These are phyloP conservation scores for Picea glauca DNA, from an alignment of 75 land plant species.

Conservation along the genomic window DNA sequence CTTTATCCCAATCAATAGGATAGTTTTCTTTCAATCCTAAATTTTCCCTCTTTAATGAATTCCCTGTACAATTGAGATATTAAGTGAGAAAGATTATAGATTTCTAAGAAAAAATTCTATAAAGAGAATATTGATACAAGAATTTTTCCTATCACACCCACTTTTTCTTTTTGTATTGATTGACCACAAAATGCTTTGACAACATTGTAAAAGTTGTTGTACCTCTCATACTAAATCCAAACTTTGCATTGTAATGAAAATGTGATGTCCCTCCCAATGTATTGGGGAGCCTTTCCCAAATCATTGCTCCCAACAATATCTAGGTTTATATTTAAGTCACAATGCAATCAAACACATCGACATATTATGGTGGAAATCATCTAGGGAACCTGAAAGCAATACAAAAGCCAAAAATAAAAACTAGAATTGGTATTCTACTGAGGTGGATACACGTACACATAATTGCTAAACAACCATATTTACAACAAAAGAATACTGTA, in stretches of 20 bases:
- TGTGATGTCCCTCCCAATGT: constrained; percentile 29
- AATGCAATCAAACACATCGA: background rate
- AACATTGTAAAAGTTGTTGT: constrained; percentile 68
- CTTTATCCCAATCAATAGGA: constrained; percentile 73
- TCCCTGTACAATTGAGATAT: too few relatives aligned
- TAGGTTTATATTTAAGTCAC: constrained; percentile 50
- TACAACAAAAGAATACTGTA: too few relatives aligned
- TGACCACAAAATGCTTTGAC: constrained; percentile 74
- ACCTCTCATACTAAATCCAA: constrained; percentile 71
- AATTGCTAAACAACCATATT: too few relatives aligned
- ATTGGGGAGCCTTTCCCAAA: constrained; percentile 37
- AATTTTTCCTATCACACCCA: constrained; percentile 4
- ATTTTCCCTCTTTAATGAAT: too few relatives aligned
- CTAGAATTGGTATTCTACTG: too few relatives aligned
- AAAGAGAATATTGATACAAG: background rate
- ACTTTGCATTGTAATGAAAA: constrained; percentile 70
- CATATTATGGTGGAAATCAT: too few relatives aligned
- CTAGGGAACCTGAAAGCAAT: too few relatives aligned
- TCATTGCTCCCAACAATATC: constrained; percentile 70
- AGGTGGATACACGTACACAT: too few relatives aligned
- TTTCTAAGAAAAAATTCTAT: background rate
- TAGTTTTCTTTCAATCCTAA: constrained; percentile 68
- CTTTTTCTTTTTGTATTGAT: constrained; percentile 93
- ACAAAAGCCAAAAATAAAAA: too few relatives aligned
- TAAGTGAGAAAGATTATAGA: background rate